Evolutionary conservation across 179 eudicot species (phyloP).

Genomic region (Drosera spatulata): DNA sequence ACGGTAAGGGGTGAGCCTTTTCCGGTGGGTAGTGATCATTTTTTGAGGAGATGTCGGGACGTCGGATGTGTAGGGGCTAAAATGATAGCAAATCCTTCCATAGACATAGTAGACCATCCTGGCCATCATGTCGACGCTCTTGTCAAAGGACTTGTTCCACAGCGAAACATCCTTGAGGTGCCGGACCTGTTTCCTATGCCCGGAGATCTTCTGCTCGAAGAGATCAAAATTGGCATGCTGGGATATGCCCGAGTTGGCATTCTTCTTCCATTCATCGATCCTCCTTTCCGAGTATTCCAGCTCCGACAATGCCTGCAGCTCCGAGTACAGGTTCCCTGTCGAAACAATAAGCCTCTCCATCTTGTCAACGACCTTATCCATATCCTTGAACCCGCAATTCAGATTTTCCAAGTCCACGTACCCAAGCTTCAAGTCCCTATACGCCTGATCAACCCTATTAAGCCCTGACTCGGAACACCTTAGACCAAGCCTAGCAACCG

Average conservation of each 20-base stretch:
- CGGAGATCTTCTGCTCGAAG: constrained; percentile 35
- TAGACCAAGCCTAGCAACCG: constrained; percentile 41
- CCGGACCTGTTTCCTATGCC: constrained; percentile 45
- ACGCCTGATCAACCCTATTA: constrained; percentile 32
- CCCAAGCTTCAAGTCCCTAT: constrained; percentile 49
- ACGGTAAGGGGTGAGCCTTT: neutral
- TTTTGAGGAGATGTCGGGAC: constrained; percentile 11
- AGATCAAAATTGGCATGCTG: constrained; percentile 17
- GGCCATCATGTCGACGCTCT: constrained; percentile 40
- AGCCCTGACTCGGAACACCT: constrained; percentile 44
- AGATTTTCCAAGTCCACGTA: constrained; percentile 27
- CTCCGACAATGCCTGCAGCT: constrained; percentile 40
- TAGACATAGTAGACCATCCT: constrained; percentile 35
- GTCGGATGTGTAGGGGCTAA: constrained; percentile 31
- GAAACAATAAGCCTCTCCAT: constrained; percentile 39
- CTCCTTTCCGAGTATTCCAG: constrained; percentile 46
- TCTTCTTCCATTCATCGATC: constrained; percentile 29
- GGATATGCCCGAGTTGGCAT: neutral
- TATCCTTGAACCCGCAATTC: constrained; percentile 34
- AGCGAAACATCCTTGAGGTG: constrained; percentile 40
- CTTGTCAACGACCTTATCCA: constrained; percentile 33
- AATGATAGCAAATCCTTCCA: constrained; percentile 38
- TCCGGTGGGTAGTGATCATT: neutral
- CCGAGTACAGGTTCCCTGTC: constrained; percentile 34
- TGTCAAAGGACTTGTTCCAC: constrained; percentile 60